Base-by-base conservation (phyloP, 2,329 filamentous ascomycete genomes). In the Colletotrichum noveboracense region DNA sequence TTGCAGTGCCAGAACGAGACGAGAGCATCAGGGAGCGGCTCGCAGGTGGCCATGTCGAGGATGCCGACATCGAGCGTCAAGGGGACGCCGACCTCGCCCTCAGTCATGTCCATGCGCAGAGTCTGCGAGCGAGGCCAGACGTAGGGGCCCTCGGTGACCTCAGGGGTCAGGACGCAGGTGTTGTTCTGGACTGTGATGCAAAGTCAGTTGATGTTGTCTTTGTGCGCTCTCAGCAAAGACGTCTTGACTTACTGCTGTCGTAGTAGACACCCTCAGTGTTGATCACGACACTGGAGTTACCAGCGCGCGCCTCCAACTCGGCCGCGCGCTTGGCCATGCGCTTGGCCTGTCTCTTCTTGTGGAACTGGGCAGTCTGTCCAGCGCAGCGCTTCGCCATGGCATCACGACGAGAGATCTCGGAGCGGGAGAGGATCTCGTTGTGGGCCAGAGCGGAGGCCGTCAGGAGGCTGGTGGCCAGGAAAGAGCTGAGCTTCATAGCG, bases 31-130 rank as follows among this genome's bases (percentile, higher is more conserved):
- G 64, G 7, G 28, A 80, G 56, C 1, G 77, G 71, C 14, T 75
- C 52, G 62, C 79, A 80, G n/a, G 77, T 79, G 32, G 77, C 76
- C 58, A 79, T 70, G 34, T 80, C 75, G 26, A 80, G 71, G n/a
- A 79, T 74, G 48, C 79, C 78, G 32, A 80, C 71, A 36, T 79
- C 78, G 14, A 80, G 78, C 64, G 85, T 86, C 9, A 89, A 62
- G 30, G 86, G 84, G 14, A 89, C 80, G 56, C 88, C 88, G 60
- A 56, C 79, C 75, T 86, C 77, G 6, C 79, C 73, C 69, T 89
- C 87, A 71, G 83, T 85, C 76, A 89, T 83, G 72, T 89, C 83
- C 80, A 61, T 87, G 84, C 74, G 89, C 79, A 73, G 85, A 81
- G 79, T 89, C 86, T 65, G 87, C 87, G 28, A 83, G 77, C 34